These are phyloP conservation scores for Lyophyllum decastes DNA, from an alignment of 768 basidiomycete species.

Conservation along the genomic window DNA sequence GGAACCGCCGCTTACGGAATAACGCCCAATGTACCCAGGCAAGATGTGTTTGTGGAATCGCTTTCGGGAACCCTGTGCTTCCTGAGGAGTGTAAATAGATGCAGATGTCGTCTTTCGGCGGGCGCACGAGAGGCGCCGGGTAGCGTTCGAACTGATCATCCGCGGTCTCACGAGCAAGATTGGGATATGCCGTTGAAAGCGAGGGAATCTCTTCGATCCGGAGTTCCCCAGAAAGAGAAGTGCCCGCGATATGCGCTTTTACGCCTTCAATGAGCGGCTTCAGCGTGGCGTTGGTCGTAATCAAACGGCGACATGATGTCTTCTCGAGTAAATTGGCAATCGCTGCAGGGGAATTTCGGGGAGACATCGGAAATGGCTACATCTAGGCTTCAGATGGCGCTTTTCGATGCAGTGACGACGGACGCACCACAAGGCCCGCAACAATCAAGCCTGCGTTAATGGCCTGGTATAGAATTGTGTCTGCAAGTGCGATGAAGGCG, in stretches of 20 bases:
- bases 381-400: no score
- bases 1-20: slow-evolving; percentile 21
- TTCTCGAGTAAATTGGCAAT: slow-evolving; percentile 31
- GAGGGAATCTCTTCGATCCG: slow-evolving; percentile 5
- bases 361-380: slow-evolving; percentile 39
- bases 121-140: background rate
- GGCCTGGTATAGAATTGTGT: slow-evolving; percentile 35
- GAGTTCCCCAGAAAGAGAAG: background rate
- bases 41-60: slow-evolving; percentile 29
- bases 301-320: slow-evolving; percentile 29
- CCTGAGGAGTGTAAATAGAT: slow-evolving; percentile 40
- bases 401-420: no score
- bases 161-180: slow-evolving; percentile 7
- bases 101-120: slow-evolving; percentile 16
- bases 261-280: slow-evolving; percentile 22
- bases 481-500: slow-evolving; percentile 27
- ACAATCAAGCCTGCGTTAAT: slow-evolving; percentile 30
- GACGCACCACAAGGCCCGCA: slow-evolving; percentile 21
- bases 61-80: slow-evolving; percentile 39
- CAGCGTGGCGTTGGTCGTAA: slow-evolving; percentile 28
- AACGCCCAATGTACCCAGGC: slow-evolving; percentile 23
- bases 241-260: slow-evolving; percentile 2
- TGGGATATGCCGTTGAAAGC: slow-evolving; percentile 4
- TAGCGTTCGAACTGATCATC: slow-evolving; percentile 8
- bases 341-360: slow-evolving; percentile 31